Evolutionary conservation across 306 rosid species (phyloP).

Genomic region (Hippophae tibetana): DNA sequence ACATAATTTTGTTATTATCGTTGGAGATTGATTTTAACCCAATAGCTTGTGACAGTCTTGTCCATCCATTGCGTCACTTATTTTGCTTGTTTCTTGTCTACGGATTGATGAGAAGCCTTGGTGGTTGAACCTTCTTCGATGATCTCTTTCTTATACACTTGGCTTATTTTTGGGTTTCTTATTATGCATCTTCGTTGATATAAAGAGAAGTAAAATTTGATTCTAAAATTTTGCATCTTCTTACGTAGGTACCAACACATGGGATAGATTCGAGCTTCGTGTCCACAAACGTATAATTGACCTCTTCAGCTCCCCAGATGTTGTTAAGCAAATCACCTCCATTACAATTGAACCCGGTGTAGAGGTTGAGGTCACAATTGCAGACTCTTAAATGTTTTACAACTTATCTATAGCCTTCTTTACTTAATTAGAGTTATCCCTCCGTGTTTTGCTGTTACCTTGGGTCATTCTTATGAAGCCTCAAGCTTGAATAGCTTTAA

Average conservation of each 20-base stretch:
- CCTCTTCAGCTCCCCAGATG: constrained; percentile 64
- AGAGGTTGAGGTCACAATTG: constrained; percentile 70
- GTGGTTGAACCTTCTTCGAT: neutral
- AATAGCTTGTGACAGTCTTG: neutral
- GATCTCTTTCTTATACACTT: neutral
- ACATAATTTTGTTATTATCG: too few relatives aligned
- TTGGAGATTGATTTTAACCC: neutral
- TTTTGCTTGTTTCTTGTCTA: neutral
- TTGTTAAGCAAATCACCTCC: constrained; percentile 57
- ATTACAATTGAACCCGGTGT: constrained; percentile 63
- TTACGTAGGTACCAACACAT: constrained; percentile 55
- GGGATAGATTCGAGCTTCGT: constrained; percentile 62
- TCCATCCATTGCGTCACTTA: too few relatives aligned
- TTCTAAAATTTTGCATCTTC: neutral
- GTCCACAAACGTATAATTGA: constrained; percentile 67
- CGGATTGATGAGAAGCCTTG: neutral
- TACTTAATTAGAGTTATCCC: constrained; percentile 2
- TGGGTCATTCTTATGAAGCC: neutral
- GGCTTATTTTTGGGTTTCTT: too few relatives aligned
- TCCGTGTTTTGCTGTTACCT: neutral
- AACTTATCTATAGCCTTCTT: neutral
- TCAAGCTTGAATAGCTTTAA: too few relatives aligned
- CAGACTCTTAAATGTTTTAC: constrained; percentile 35
- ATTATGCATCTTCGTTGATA: too few relatives aligned
- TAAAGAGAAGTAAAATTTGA: neutral